These are phyloP conservation scores for Saccharomycopsis sp. DNA, from an alignment of 805 yeast genomes.

Conservation along the genomic window DNA sequence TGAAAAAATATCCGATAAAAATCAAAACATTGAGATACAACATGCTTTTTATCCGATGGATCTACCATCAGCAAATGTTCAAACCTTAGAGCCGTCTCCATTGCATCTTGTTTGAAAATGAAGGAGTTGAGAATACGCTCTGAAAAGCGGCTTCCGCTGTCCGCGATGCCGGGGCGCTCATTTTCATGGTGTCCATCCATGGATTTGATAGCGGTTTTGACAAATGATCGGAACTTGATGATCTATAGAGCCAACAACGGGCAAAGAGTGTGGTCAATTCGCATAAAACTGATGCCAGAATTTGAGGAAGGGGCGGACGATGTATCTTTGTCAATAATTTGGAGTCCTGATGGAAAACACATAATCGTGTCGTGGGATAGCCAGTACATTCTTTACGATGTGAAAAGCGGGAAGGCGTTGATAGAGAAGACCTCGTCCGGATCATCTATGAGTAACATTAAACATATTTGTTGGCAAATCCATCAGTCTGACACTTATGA, in stretches of 20 bases:
- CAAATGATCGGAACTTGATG: conserved; percentile 40
- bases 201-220: conserved; percentile 44
- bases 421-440: conserved; percentile 38
- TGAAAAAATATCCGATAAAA: no score
- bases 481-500: conserved; percentile 1
- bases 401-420: conserved; percentile 33
- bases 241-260: conserved; percentile 46
- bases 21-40: no score
- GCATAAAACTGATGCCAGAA: conserved; percentile 24
- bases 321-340: conserved; percentile 21
- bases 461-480: conserved; percentile 22
- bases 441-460: conserved; percentile 41
- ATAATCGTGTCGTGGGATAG: conserved; percentile 25
- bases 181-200: conserved; percentile 44
- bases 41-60: no score
- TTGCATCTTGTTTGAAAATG: background rate
- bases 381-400: conserved; percentile 30
- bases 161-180: conserved; percentile 28
- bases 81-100: no score
- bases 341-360: conserved; percentile 34
- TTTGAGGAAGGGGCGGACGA: background rate
- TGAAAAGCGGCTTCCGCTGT: conserved; percentile 23
- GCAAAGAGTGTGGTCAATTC: conserved; percentile 44
- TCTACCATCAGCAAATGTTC: no score
- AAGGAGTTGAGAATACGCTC: background rate